Conservation (phyloP, 2,329 filamentous ascomycete species). For the Sporothrix curviconia region DNA sequence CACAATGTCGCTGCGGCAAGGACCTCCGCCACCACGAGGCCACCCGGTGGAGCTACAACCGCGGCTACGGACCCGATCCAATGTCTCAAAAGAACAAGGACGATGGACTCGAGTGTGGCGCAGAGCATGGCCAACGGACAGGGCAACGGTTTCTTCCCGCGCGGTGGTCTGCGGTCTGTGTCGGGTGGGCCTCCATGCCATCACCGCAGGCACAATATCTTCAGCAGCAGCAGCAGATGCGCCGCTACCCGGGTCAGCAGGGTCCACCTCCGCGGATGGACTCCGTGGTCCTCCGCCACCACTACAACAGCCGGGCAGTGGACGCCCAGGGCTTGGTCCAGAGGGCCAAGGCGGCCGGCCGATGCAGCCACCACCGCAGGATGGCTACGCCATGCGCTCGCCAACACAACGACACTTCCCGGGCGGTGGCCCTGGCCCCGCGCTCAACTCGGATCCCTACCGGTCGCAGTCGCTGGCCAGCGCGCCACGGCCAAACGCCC, state of each 20-base stretch:
- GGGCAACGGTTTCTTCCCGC: slow-evolving; percentile 42
- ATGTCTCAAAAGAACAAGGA: slow-evolving; percentile 33
- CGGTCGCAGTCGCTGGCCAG: slow-evolving; percentile 89
- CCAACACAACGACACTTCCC: slow-evolving; percentile 56
- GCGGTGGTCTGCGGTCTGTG: slow-evolving; percentile 40
- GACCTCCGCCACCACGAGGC: slow-evolving; percentile 55
- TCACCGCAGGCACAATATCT: slow-evolving; percentile 41
- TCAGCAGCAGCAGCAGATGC: slow-evolving; percentile 42
- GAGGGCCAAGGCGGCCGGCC: slow-evolving; percentile 21
- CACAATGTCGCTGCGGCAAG: slow-evolving; percentile 60
- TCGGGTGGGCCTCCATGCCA: slow-evolving; percentile 43
- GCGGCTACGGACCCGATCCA: slow-evolving; percentile 27
- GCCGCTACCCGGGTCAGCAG: slow-evolving; percentile 37
- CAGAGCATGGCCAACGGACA: slow-evolving; percentile 22
- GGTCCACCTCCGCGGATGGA: slow-evolving; percentile 30
- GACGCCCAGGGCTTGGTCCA: slow-evolving; percentile 4
- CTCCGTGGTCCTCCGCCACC: slow-evolving; percentile 55
- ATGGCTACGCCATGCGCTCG: slow-evolving; percentile 38
- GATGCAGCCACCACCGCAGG: slow-evolving; percentile 22
- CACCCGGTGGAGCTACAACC: slow-evolving; percentile 29
- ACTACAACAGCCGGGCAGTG: slow-evolving; percentile 22
- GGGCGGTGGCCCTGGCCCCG: slow-evolving; percentile 55
- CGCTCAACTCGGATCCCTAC: slow-evolving; percentile 77
- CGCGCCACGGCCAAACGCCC: slow-evolving; percentile 49
- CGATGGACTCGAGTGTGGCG: slow-evolving; percentile 38